Conservation (phyloP, 1,284 basidiomycete genomes). For the Ceratobasidium sp. region DNA sequence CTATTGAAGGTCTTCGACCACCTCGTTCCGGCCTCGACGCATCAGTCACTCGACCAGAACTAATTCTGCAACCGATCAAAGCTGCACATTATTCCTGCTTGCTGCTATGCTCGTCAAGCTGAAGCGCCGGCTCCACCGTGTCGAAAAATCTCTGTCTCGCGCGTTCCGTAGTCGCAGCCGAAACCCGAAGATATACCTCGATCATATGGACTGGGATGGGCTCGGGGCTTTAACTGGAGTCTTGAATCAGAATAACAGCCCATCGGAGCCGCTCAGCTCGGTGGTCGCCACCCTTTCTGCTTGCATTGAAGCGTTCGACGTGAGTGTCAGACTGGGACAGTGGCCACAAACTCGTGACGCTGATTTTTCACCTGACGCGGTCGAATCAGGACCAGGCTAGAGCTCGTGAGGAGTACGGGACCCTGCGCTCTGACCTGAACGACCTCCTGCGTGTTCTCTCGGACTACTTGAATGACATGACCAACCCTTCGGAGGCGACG, state of each 20-base stretch:
- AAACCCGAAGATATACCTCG: background rate
- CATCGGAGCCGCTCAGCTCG: background rate
- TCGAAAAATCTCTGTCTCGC: too few species aligned
- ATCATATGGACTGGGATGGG: conserved; percentile 3
- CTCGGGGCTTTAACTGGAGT: background rate
- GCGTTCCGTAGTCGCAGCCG: too few species aligned
- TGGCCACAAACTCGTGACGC: background rate
- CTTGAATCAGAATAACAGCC: background rate
- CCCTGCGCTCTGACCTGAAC: background rate
- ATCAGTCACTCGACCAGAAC: too few species aligned
- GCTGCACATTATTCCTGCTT: too few species aligned
- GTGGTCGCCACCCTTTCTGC: background rate
- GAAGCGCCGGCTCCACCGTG: too few species aligned
- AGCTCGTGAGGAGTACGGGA: background rate
- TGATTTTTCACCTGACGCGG: background rate
- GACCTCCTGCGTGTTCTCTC: background rate
- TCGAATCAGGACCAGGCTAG: background rate
- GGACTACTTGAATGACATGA: background rate
- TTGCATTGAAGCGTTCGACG: background rate
- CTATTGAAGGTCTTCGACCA: too few species aligned
- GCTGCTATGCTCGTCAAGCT: too few species aligned
- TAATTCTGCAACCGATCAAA: too few species aligned
- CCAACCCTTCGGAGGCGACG: background rate
- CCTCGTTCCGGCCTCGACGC: too few species aligned
- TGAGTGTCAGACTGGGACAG: background rate